Evolutionary conservation across 208 protist genomes (phyloP), one percentile per base, ranked within the genome.

Genomic region (Trypanosoma brucei): DNA sequence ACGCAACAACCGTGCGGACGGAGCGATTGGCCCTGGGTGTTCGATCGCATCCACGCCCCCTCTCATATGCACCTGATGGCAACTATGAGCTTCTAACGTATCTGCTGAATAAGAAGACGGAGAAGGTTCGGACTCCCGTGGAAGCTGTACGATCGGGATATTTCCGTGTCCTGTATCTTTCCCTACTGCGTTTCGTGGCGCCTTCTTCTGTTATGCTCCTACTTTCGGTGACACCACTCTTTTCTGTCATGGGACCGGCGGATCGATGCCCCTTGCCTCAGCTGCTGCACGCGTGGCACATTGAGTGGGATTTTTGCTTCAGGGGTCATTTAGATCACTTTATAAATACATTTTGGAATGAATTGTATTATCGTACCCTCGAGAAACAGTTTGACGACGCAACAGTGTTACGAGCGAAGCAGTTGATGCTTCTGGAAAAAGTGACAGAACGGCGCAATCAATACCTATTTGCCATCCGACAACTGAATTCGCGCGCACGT

Each of bases 201-300:
- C 3, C 36, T 31, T 30, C 31, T n/a, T 30, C 62, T 7, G 56
- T 74, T n/a, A 49, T 69, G 36, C 52, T 52, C 34, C n/a, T 88
- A 31, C 75, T 76, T 39, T 73, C 73, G 11, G 71, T 66, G 39
- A 42, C 74, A 30, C 86, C 86, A 38, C 45, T 81, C 14, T 91
- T 80, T 61, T 59, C 79, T 40, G 49, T 91, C 13, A 75, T 93
- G 13, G 86, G 86, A 30, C 68, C 65, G 35, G 69, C 65, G 6
- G 81, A 88, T 53, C 69, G 75, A 45, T 86, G 72, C 31, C 81
- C 86, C 22, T 59, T 93, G 39, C 60, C 64, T 53, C 76, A 86
- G 37, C 65, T 93, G 54, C 57, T 91, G 9, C 46, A 70, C 14
- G 60, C 62, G 30, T 93, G 86, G 84, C 46, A 61, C 3, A 30